Evolutionary conservation across 805 yeast species (phyloP), one percentile per base, ranked within the genome.

Genomic region (Yarrowia yakushimensis): DNA sequence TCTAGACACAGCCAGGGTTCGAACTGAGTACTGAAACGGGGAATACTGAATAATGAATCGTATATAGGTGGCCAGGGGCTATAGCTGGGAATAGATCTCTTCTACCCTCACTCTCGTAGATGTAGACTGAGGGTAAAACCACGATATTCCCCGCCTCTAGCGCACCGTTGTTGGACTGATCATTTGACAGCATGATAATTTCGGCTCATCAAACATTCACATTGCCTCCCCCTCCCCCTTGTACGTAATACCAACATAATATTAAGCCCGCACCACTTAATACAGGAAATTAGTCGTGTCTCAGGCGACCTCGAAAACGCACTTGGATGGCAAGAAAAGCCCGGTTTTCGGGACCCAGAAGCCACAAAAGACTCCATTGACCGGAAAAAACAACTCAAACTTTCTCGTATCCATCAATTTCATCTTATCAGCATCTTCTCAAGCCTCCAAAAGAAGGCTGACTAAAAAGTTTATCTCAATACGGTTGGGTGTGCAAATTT

Each of bases 401-500:
- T n/a, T n/a, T n/a, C n/a, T n/a, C n/a, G n/a, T n/a, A n/a, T n/a
- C n/a, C n/a, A n/a, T n/a, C n/a, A n/a, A n/a, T n/a, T n/a, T n/a
- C n/a, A 39, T 36, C 31, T 37, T 23, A 4, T 27, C 17, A 28
- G 8, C 31, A 30, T 11, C 31, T 30, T 3, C 12, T 30, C 31
- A 30, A 7, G 13, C 10, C 23, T 18, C 23, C 27, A 8, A 5
- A 8, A 2, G n/a, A 15, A 2, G 8, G 36, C 52, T 45, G 36
- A 45, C 36, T 45, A 45, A 45, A n/a, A 48, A 48, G 31, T 31
- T 48, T 48, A 48, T 48, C 41, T 48, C n/a, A 9, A n/a, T 48
- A 48, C 39, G 41, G 57, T 48, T 46, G 54, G 54, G 34, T 46
- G 27, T 48, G 57, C 57, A 48, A 48, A 33, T 48, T 48, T 48